Evolutionary conservation across 1,284 basidiomycete species (phyloP).

Genomic region (Sanghuangporus baumii): DNA sequence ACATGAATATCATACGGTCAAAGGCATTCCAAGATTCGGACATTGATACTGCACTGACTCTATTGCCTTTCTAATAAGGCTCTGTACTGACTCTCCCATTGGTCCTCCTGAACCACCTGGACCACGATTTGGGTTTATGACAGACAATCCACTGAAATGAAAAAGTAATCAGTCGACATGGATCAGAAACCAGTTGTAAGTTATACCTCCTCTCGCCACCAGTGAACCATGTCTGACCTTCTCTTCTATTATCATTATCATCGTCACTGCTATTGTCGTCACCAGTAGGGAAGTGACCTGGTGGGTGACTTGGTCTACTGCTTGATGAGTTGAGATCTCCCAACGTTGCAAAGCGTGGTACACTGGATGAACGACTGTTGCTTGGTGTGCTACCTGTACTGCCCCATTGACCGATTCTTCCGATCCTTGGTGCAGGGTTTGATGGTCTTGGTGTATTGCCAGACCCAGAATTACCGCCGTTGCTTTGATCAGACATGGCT

Average conservation of each 20-base stretch:
- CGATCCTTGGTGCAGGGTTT: constrained; percentile 15
- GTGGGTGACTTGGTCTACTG: background rate
- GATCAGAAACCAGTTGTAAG: background rate
- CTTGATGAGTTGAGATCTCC: constrained; percentile 9
- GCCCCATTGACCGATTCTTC: constrained; percentile 17
- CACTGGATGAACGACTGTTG: constrained; percentile 9
- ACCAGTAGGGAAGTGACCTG: background rate
- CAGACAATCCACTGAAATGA: constrained; percentile 71
- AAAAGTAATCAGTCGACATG: background rate
- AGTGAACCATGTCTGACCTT: constrained; percentile 68
- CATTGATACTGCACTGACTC: constrained; percentile 48
- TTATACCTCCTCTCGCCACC: constrained; percentile 82
- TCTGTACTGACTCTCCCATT: constrained; percentile 68
- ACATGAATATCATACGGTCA: background rate
- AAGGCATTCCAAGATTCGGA: background rate
- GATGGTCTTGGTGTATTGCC: background rate
- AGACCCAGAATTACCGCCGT: background rate
- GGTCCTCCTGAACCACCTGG: constrained; percentile 50
- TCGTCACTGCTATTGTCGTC: constrained; percentile 42
- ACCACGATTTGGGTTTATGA: constrained; percentile 75
- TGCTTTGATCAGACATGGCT: constrained; percentile 12
- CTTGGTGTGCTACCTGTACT: background rate
- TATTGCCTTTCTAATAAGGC: constrained; percentile 78
- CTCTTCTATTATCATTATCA: constrained; percentile 40
- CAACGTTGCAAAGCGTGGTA: constrained; percentile 9